A percentile compares a stretch with the other conserved stretches of the same genome.
Evolutionary conservation across 495 filamentous ascomycete species (phyloP).

Genomic region (Gamarada debralockiae): DNA sequence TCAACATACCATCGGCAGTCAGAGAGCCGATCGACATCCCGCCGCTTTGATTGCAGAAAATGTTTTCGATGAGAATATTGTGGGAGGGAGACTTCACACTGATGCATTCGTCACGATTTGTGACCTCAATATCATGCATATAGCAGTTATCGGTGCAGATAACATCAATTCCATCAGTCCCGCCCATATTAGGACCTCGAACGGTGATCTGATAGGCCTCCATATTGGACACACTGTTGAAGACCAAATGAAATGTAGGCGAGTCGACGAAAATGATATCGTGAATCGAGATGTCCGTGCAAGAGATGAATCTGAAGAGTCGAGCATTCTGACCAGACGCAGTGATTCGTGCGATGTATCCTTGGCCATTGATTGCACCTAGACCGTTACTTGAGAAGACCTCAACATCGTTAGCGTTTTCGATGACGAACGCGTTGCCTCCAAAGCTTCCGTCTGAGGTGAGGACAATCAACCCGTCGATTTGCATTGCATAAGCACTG

Average conservation of each 20-base stretch:
- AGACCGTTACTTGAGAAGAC: slow-evolving; percentile 41
- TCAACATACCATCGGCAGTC: too few species aligned
- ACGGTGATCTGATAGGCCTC: slow-evolving; percentile 50
- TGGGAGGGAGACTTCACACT: slow-evolving; percentile 46
- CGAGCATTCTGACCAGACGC: slow-evolving; percentile 29
- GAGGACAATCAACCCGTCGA: too few species aligned
- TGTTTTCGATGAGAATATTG: slow-evolving; percentile 47
- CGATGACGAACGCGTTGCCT: slow-evolving; percentile 44
- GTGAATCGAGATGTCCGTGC: slow-evolving; percentile 42
- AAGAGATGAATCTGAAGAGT: slow-evolving; percentile 37
- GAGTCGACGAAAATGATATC: slow-evolving; percentile 48
- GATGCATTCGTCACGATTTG: slow-evolving; percentile 53
- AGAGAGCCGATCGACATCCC: slow-evolving; percentile 48
- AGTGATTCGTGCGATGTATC: slow-evolving; percentile 36
- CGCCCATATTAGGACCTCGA: slow-evolving; percentile 43
- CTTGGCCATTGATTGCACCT: slow-evolving; percentile 47
- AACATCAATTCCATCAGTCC: slow-evolving; percentile 47
- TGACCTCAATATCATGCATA: slow-evolving; percentile 49
- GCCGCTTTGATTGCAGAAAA: slow-evolving; percentile 51
- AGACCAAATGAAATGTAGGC: slow-evolving; percentile 43
- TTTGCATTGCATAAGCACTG: too few species aligned
- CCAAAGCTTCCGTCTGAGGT: slow-evolving; percentile 29
- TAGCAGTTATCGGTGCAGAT: slow-evolving; percentile 45
- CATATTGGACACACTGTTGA: slow-evolving; percentile 42
- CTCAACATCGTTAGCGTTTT: slow-evolving; percentile 43